Conservation (phyloP, 192 early-diverging fungal genomes). For the Backusella parvicylindrica region DNA sequence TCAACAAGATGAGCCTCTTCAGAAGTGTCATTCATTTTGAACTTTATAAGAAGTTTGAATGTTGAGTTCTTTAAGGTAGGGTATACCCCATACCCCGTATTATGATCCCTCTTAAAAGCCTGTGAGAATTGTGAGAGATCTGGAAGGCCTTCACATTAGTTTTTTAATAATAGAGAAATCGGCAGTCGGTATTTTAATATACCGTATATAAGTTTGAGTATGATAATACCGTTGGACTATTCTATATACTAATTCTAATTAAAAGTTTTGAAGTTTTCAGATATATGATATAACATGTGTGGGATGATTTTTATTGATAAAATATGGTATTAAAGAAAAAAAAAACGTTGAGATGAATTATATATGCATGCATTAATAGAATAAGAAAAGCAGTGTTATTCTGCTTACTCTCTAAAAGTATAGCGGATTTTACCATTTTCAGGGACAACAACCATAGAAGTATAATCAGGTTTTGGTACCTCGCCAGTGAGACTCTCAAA, state of each 20-base stretch:
- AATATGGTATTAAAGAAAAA: background rate
- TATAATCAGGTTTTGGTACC: slow-evolving; percentile 83
- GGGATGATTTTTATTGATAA: background rate
- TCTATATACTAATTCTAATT: background rate
- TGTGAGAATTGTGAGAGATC: too few species aligned
- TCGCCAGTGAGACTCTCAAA: slow-evolving; percentile 53
- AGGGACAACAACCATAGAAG: slow-evolving; percentile 90
- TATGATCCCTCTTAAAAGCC: too few species aligned
- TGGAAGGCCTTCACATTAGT: too few species aligned
- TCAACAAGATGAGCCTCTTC: too few species aligned
- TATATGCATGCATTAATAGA: background rate
- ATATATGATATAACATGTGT: background rate
- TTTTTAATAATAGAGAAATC: too few species aligned
- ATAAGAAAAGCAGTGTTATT: background rate
- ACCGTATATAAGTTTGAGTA: too few species aligned
- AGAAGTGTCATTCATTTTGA: too few species aligned
- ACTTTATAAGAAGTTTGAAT: too few species aligned
- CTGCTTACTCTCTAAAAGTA: slow-evolving; percentile 32
- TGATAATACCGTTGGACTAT: background rate
- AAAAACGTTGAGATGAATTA: background rate
- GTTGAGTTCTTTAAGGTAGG: too few species aligned
- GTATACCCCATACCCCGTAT: too few species aligned
- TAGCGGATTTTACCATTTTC: slow-evolving; percentile 51
- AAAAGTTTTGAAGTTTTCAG: background rate
- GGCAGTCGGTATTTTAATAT: too few species aligned